Evolutionary conservation across 75 land plant species (phyloP), one percentile per base, ranked within the genome.

Genomic region (Selaginella tamariscina): DNA sequence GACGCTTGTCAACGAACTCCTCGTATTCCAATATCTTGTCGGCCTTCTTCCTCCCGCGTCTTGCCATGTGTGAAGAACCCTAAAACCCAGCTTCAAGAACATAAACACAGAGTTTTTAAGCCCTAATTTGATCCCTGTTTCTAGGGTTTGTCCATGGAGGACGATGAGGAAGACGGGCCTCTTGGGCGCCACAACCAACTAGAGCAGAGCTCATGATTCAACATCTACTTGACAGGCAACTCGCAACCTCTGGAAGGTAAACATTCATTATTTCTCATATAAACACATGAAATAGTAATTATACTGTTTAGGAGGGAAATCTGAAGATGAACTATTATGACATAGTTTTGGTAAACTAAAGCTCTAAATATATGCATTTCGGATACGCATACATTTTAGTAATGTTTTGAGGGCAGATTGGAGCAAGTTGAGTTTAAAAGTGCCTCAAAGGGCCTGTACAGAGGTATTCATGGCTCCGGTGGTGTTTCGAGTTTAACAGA

Each of bases 1-100:
- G 74, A 27, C 91, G 84, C 21, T 75, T 77, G 59, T 93, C 98
- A 31, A 93, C 82, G 65, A 89, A 93, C 32, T 81, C 88, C 79
- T 93, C 98, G 65, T 69, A 86, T 32, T 78, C 83, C 28, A 70
- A 70, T 0, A 86, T 70, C 67, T 93, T 89, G 30, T 67, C 73
- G 18, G 29, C 64, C 22, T 63, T 72, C 24, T 39, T 76, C 74
- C 27, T 54, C 67, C 54, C 68, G 64, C 30, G 75, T 27, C 56
- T 69, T 73, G 62, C 65, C 65, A 64, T 64, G 59, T 30, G 22
- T 9, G 26, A 59, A 26, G 27, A 26, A 59, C 27, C 63, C 63
- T 59, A 59, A 39, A 39, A 39, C 49, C 5, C 5, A 39, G 15
- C 49, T 39, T 5, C 15, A 39, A 39, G 11, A 39, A 15, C 5